Evolutionary conservation across 2,329 filamentous ascomycete genomes (phyloP).

Genomic region (Aspergillus pseudonomiae): DNA sequence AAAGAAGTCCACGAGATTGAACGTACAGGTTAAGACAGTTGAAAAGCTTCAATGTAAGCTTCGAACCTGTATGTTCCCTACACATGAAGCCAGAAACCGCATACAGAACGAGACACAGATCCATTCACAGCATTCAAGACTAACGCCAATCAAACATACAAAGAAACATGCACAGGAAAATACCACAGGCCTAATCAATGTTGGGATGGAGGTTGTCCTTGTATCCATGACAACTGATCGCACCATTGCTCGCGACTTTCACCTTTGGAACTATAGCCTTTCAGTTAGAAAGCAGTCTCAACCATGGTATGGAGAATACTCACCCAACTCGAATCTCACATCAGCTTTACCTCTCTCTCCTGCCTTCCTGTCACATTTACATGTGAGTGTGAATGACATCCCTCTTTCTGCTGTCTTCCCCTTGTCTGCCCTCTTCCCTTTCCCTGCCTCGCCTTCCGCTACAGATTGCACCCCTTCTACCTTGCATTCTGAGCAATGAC

Average conservation of each 20-base stretch:
- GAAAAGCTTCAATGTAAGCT: background rate
- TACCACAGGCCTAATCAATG: background rate
- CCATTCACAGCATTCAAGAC: background rate
- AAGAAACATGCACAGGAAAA: background rate
- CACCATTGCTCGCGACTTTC: background rate
- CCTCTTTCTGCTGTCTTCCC: background rate
- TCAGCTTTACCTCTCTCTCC: background rate
- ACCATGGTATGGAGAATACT: background rate
- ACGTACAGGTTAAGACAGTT: background rate
- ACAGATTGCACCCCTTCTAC: background rate
- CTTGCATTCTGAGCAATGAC: background rate
- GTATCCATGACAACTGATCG: background rate
- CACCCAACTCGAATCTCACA: background rate
- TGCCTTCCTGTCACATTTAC: background rate
- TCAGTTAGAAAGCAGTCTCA: background rate
- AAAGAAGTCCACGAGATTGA: background rate
- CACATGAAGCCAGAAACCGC: background rate
- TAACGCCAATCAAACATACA: background rate
- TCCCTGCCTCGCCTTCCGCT: background rate
- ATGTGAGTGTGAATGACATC: background rate
- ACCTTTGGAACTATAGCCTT: background rate
- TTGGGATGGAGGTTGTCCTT: background rate
- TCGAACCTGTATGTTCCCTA: background rate
- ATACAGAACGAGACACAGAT: background rate
- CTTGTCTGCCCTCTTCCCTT: background rate